Percentiles rank a stretch among this genome's conserved stretches.
Evolutionary conservation across 129 eudicot species (phyloP).

Genomic region (Chrysanthemum lavandulifolium): DNA sequence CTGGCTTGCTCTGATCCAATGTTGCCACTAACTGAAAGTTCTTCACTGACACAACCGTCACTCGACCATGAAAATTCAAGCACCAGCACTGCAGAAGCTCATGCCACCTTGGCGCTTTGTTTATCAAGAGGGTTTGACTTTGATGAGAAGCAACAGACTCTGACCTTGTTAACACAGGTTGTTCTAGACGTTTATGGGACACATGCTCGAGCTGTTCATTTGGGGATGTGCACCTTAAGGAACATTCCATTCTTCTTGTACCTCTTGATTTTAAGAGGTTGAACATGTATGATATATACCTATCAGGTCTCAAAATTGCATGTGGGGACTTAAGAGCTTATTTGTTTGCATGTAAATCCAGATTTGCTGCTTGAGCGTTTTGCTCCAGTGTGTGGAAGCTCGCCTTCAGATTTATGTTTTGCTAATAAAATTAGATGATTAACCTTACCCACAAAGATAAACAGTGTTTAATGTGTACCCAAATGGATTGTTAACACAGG

Average conservation of each 20-base stretch:
- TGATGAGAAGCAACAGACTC: conserved; percentile 21
- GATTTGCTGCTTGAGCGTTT: too few relatives aligned
- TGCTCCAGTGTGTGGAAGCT: too few relatives aligned
- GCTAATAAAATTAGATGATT: too few relatives aligned
- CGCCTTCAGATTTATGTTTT: too few relatives aligned
- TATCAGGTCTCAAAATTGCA: too few relatives aligned
- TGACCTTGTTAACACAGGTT: not conserved
- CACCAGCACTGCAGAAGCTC: conserved; percentile 97
- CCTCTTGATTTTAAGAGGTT: conserved; percentile 94
- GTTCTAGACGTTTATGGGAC: conserved; percentile 19
- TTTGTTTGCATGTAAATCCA: too few relatives aligned
- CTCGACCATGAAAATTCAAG: conserved; percentile 92
- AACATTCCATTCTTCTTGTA: conserved; percentile 89
- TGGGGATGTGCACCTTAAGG: conserved; percentile 33
- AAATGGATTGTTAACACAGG: too few relatives aligned
- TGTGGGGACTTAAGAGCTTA: too few relatives aligned
- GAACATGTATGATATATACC: conserved; percentile 42
- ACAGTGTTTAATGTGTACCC: too few relatives aligned
- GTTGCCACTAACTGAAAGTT: conserved; percentile 88
- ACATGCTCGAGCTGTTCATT: not conserved
- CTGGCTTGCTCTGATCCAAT: conserved; percentile 76
- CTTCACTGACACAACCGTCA: conserved; percentile 94
- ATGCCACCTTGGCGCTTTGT: conserved; percentile 98
- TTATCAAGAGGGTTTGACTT: conserved; percentile 49
- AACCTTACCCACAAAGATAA: too few relatives aligned